phyloP scores from a whole-genome alignment of 305 asterid species.

The Ajuga reptans region DNA sequence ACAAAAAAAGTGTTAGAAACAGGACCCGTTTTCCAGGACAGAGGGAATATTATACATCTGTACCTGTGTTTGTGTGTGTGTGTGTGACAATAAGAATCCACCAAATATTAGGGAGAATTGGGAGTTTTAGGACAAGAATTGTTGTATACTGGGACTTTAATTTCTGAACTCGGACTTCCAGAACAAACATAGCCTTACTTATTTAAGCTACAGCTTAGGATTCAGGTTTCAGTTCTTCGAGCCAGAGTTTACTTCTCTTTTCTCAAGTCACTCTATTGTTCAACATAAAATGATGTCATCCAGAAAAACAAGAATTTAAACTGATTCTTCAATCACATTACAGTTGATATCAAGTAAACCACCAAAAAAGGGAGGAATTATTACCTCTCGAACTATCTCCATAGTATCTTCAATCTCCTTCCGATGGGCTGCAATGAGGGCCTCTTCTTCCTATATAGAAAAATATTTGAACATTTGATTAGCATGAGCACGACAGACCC shows the following conservation, averaged over 20 bases:
- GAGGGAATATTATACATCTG: no score
- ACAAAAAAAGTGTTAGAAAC: no score
- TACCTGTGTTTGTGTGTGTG: no score
- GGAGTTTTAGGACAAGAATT: no score
- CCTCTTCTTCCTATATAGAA: conserved; percentile 75
- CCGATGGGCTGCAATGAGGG: conserved; percentile 87
- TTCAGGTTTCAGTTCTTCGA: background rate
- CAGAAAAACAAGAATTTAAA: background rate
- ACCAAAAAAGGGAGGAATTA: background rate
- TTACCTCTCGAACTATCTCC: conserved; percentile 96
- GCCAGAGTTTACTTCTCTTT: background rate
- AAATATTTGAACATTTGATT: background rate
- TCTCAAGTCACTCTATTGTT: background rate
- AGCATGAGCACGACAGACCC: background rate
- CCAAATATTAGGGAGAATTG: no score
- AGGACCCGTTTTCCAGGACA: no score
- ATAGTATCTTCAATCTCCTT: conserved; percentile 96
- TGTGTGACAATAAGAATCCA: no score
- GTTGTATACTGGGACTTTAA: no score
- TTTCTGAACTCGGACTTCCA: no score
- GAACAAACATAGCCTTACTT: no score
- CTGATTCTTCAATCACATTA: background rate
- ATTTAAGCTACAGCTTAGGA: no score
- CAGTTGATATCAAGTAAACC: background rate
- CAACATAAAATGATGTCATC: background rate